Base-by-base conservation (phyloP, 2,329 filamentous ascomycete genomes). In the Alternaria sp. region DNA sequence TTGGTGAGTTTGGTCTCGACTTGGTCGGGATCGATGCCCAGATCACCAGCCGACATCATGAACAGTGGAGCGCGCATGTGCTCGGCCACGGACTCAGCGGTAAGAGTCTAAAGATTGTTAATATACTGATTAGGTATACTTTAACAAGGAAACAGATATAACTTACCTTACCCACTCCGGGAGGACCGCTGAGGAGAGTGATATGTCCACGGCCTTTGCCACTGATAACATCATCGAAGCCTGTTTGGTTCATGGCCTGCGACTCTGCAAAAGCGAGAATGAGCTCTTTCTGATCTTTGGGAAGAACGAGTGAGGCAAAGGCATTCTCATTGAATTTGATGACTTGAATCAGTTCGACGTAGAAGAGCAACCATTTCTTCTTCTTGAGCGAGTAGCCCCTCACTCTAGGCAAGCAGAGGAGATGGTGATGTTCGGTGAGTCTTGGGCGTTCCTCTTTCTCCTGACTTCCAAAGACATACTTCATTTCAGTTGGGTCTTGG, bases 301-400 rank as follows among this genome's bases (percentile, higher is more conserved):
- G 86, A 0, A 97, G 84, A 1, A 97, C 92, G 27, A 97, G 82
- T 0, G 90, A 93, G 55, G 90, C 87, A 78, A 94, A 97, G 0
- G 93, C 93, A 14, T 87, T 85, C 43, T 92, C 88, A 72, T 96
- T 93, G 90, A 91, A 97, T 25, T 88, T 85, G 64, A 97, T 94
- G 5, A 95, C 90, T 43, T 87, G 86, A 63, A 97, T 85, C 1
- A 89, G 87, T 0, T 90, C 92, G 25, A 97, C 88, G 1, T 88
- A 89, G 71, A 97, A 93, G 75, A 96, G 92, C 1, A 97, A 85
- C 93, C 93, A 97, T 22, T 92, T 83, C 80, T 97, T 97, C 79
- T 96, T 92, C 4, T 87, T 88, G 74, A 97, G 94, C 1, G 92
- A 88, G 70, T 96, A 97, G 0, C 93, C 93, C 7, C 94, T 85